Conservation (phyloP, 768 basidiomycete species). For the Phlegmacium glaucopus region DNA sequence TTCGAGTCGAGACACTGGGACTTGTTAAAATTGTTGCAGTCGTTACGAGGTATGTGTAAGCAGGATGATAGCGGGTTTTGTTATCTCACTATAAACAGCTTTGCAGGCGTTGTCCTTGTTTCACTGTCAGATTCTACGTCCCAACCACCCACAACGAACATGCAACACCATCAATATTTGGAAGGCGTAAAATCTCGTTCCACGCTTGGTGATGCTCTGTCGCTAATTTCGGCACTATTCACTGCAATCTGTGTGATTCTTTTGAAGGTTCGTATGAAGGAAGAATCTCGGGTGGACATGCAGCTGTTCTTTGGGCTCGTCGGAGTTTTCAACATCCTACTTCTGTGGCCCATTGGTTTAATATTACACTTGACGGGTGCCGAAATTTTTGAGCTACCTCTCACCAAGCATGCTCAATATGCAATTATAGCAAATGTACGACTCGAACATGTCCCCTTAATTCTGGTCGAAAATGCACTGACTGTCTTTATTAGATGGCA, state of each 20-base stretch:
- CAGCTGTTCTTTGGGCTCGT: slow-evolving; percentile 95
- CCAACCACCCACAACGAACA: slow-evolving; percentile 22
- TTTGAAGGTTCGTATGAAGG: slow-evolving; percentile 81
- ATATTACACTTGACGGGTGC: slow-evolving; percentile 69
- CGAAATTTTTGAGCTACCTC: slow-evolving; percentile 76
- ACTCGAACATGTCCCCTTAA: slow-evolving; percentile 1
- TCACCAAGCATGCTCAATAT: slow-evolving; percentile 35
- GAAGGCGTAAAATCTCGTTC: slow-evolving; percentile 29
- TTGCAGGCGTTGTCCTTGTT: slow-evolving; percentile 83
- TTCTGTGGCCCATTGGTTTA: slow-evolving; percentile 74
- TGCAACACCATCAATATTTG: slow-evolving; percentile 14
- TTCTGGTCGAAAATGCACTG: background rate
- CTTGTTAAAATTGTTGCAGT: slow-evolving; percentile 75
- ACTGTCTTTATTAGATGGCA: slow-evolving; percentile 52
- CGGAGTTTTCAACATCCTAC: slow-evolving; percentile 78
- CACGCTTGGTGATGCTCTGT: slow-evolving; percentile 78
- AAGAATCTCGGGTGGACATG: slow-evolving; percentile 87
- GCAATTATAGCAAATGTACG: slow-evolving; percentile 38
- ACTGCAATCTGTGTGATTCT: slow-evolving; percentile 88
- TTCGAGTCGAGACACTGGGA: slow-evolving; percentile 77
- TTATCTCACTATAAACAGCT: slow-evolving; percentile 14
- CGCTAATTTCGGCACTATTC: slow-evolving; percentile 79
- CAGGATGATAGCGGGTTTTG: no score
- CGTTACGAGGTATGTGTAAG: slow-evolving; percentile 57
- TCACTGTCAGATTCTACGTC: slow-evolving; percentile 73